Evolutionary conservation across 2,329 filamentous ascomycete species (phyloP), one percentile per base, ranked within the genome.

Genomic region (Pseudogymnoascus sp.): DNA sequence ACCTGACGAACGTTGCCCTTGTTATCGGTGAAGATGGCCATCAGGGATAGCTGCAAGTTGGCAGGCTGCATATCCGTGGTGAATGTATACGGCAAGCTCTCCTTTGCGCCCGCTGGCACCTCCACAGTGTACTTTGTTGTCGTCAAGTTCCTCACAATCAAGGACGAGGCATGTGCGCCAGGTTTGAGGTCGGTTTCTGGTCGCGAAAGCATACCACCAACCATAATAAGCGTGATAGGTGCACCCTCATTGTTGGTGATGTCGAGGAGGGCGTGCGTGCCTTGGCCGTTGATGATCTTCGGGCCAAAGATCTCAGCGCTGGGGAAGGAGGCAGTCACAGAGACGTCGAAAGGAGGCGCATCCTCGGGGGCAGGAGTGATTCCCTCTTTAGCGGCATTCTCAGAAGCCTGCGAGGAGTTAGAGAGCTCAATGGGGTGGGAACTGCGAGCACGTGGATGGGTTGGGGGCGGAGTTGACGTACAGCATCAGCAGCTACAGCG

Each of bases 271-370:
- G 92, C 88, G 74, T 89, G 85, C 66, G 92, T 96, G 41, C 91
- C 85, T 67, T 88, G 87, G 71, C 92, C 91, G 74, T 99, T 99
- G 80, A 97, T 84, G 68, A 97, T 86, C 84, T 96, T 96, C 69
- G 97, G 86, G 70, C 93, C 94, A 69, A 97, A 94, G 76, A 96
- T 87, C 76, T 81, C 67, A 78, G 86, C 74, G 72, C 87, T 79
- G 76, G 84, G 77, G 79, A 85, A 83, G 74, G 79, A 80, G 63
- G 87, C 82, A 67, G 81, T 81, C 68, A 87, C 76, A 61, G 86
- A 83, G 74, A 89, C 85, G 65, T 85, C 84, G 70, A 88, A 74
- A 67, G 83, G 77, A 69, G 79, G 70, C n/a, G 65, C 44, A 11
- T 50, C 44, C n/a, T 31, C n/a, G 8, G 39, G 39, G 13, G 63